phyloP scores from a whole-genome alignment of 768 basidiomycete genomes.

The Lactifluus rugatus region DNA sequence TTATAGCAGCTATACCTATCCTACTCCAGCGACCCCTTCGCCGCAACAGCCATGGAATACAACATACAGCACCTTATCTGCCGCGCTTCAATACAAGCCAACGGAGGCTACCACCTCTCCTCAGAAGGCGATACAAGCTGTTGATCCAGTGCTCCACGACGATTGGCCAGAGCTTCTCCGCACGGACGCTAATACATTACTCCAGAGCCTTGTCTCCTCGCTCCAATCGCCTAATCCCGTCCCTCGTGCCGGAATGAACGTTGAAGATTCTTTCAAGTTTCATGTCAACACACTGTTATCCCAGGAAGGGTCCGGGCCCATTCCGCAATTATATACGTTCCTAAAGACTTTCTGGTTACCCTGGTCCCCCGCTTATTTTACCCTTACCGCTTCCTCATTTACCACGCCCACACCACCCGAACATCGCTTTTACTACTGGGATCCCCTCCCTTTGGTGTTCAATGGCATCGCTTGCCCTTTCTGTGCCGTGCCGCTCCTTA shows the following conservation, averaged over 20 bases:
- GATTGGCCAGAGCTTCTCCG: slow-evolving; percentile 58
- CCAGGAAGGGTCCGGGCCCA: slow-evolving; percentile 34
- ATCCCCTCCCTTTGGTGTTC: slow-evolving; percentile 73
- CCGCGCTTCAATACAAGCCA: slow-evolving; percentile 19
- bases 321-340: slow-evolving; percentile 65
- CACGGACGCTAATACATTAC: slow-evolving; percentile 46
- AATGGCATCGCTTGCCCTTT: slow-evolving; percentile 69
- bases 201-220: slow-evolving; percentile 46
- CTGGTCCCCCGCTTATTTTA: slow-evolving; percentile 66
- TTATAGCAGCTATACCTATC: slow-evolving; percentile 14
- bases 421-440: slow-evolving; percentile 81
- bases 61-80: slow-evolving; percentile 18
- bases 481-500: slow-evolving; percentile 49
- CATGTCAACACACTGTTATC: slow-evolving; percentile 59
- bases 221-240: slow-evolving; percentile 56
- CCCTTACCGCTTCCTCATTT: slow-evolving; percentile 62
- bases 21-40: slow-evolving; percentile 8
- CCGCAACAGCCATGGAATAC: slow-evolving; percentile 14
- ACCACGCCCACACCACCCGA: slow-evolving; percentile 60
- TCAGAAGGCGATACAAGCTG: slow-evolving; percentile 2
- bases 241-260: slow-evolving; percentile 48
- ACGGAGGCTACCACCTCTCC: slow-evolving; percentile 5
- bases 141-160: slow-evolving; percentile 34
- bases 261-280: slow-evolving; percentile 72
- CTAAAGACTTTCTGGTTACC: slow-evolving; percentile 82